These are phyloP conservation scores for Warburgia ugandensis DNA, from an alignment of 164 flowering plant species.

Conservation along the genomic window DNA sequence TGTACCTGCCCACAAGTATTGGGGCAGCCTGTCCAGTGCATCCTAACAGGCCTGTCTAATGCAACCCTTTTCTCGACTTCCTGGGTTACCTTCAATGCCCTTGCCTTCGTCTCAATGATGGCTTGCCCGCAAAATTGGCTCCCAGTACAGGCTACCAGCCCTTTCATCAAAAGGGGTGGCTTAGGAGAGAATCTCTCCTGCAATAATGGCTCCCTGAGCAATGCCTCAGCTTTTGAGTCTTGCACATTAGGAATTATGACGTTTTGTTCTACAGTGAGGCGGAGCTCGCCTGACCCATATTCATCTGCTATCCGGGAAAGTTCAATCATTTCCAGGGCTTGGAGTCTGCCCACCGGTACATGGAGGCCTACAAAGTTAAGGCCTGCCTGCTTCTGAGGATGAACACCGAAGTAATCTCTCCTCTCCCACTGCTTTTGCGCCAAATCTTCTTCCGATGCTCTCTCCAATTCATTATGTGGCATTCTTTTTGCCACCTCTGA, in stretches of 20 bases:
- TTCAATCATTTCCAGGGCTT: constrained; percentile 89
- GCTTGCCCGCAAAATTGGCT: constrained; percentile 98
- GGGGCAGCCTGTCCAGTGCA: constrained; percentile 99
- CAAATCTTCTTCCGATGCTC: constrained; percentile 65
- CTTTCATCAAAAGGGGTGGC: constrained; percentile 76
- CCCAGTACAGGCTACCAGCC: constrained; percentile 91
- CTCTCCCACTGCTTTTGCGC: constrained; percentile 67
- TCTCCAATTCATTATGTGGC: constrained; percentile 56
- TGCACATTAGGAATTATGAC: constrained; percentile 76
- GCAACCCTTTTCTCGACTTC: constrained; percentile 62
- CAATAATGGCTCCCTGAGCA: constrained; percentile 66
- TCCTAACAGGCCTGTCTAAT: constrained; percentile 59
- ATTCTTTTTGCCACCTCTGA: constrained; percentile 82
- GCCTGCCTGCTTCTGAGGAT: constrained; percentile 87
- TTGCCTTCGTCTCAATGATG: constrained; percentile 86
- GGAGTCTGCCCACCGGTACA: constrained; percentile 84
- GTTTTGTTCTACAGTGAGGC: constrained; percentile 95
- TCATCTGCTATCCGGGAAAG: constrained; percentile 74
- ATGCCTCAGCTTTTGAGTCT: constrained; percentile 50
- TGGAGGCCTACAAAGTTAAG: constrained; percentile 77
- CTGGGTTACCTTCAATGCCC: constrained; percentile 79
- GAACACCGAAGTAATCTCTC: constrained; percentile 79
- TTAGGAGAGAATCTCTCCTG: constrained; percentile 53
- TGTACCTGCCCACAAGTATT: constrained; percentile 91
- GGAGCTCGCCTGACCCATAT: constrained; percentile 84